Percentiles rank a stretch among this genome's conserved stretches.
These are phyloP conservation scores for Bruguiera sexangula DNA, from an alignment of 345 rosid species.

Conservation along the genomic window DNA sequence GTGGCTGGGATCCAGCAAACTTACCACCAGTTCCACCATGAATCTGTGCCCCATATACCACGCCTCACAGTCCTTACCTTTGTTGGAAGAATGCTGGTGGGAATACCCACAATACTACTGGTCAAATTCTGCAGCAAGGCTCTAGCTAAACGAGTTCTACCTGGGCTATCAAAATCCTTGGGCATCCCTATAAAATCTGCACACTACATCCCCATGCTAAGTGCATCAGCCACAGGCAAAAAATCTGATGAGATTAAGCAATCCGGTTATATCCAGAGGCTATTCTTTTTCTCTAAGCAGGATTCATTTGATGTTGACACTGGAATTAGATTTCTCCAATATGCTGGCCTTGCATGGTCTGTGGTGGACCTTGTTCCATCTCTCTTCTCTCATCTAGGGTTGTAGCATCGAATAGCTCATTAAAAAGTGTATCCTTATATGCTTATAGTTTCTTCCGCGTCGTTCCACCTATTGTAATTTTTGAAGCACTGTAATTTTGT, in stretches of 20 bases:
- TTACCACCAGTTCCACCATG: slow-evolving; percentile 88
- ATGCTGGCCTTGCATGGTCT: slow-evolving; percentile 96
- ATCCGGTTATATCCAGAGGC: slow-evolving; percentile 49
- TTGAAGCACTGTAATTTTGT: too few relatives aligned
- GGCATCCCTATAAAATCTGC: slow-evolving; percentile 74
- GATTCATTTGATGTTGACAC: slow-evolving; percentile 73
- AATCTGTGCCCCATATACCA: slow-evolving; percentile 53
- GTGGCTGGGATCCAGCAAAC: slow-evolving; percentile 83
- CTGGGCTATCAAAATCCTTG: slow-evolving; percentile 63
- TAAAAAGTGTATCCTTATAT: too few relatives aligned
- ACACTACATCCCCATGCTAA: slow-evolving; percentile 63
- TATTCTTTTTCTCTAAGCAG: slow-evolving; percentile 41
- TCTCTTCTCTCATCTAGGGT: slow-evolving; percentile 45
- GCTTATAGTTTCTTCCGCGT: too few relatives aligned
- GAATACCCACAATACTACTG: slow-evolving; percentile 78
- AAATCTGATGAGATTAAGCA: slow-evolving; percentile 46
- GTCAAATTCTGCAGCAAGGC: slow-evolving; percentile 93
- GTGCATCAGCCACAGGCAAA: slow-evolving; percentile 36
- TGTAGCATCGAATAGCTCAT: slow-evolving; percentile 27
- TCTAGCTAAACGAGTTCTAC: slow-evolving; percentile 81
- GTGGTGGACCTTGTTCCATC: slow-evolving; percentile 94
- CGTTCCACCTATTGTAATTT: too few relatives aligned
- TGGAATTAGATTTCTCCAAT: slow-evolving; percentile 80
- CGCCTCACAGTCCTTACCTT: slow-evolving; percentile 43
- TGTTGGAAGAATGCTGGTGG: slow-evolving; percentile 67